Conservation (phyloP, 768 basidiomycete species). For the Hygrophorus pudorinus region DNA sequence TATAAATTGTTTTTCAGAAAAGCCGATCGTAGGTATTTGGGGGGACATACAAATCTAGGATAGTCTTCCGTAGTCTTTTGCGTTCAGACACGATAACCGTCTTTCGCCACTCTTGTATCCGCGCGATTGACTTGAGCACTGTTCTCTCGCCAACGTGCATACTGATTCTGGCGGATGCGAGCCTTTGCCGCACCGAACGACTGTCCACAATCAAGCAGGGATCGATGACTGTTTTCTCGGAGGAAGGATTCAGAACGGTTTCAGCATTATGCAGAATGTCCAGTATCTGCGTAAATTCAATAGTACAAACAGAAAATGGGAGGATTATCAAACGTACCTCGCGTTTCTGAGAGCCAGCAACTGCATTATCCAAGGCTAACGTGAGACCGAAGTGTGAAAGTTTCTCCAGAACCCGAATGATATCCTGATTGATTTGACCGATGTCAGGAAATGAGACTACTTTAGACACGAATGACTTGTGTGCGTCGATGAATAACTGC, state of each 20-base stretch:
- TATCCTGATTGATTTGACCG: slow-evolving; percentile 29
- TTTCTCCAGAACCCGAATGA: slow-evolving; percentile 55
- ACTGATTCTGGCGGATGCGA: slow-evolving; percentile 49
- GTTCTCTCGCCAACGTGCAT: slow-evolving; percentile 55
- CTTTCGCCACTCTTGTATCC: slow-evolving; percentile 66
- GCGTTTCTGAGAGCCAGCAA: slow-evolving; percentile 57
- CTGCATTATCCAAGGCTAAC: slow-evolving; percentile 53
- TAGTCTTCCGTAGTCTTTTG: slow-evolving; percentile 60
- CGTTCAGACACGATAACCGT: slow-evolving; percentile 58
- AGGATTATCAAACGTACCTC: slow-evolving; percentile 37
- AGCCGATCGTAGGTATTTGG: background rate
- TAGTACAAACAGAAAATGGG: background rate
- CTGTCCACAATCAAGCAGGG: slow-evolving; percentile 39
- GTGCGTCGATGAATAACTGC: slow-evolving; percentile 55
- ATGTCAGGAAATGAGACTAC: slow-evolving; percentile 20
- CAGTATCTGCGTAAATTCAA: slow-evolving; percentile 33
- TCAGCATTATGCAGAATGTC: slow-evolving; percentile 49
- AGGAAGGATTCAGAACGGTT: slow-evolving; percentile 36
- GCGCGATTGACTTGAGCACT: slow-evolving; percentile 48
- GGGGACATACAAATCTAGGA: slow-evolving; percentile 58
- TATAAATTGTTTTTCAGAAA: slow-evolving; percentile 18
- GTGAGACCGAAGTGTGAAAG: slow-evolving; percentile 60
- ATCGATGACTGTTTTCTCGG: slow-evolving; percentile 42
- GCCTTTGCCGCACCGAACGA: slow-evolving; percentile 41
- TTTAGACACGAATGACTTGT: slow-evolving; percentile 42